Conservation (phyloP, 1,284 basidiomycete genomes). For the Rhodofomes roseus region DNA sequence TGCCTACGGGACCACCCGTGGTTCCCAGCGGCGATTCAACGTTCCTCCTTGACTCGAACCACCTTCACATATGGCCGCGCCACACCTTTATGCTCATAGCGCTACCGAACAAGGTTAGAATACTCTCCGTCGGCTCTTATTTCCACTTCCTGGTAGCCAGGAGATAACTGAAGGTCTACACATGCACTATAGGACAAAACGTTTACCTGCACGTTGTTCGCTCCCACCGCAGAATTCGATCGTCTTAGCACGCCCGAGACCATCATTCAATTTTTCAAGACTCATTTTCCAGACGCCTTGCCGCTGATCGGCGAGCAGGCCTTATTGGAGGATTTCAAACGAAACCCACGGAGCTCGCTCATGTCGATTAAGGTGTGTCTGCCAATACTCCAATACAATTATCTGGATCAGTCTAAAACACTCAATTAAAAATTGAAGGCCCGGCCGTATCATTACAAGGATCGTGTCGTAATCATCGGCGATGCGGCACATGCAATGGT, state of each 20-base stretch:
- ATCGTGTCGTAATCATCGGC: constrained; percentile 85
- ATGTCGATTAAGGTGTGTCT: constrained; percentile 84
- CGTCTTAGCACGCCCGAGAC: constrained; percentile 55
- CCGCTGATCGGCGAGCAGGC: constrained; percentile 77
- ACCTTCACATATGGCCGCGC: constrained; percentile 98
- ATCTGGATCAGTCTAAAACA: constrained; percentile 6
- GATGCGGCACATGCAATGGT: constrained; percentile 98
- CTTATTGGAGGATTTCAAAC: constrained; percentile 73
- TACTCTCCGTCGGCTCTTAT: constrained; percentile 18
- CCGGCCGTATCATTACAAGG: constrained; percentile 87
- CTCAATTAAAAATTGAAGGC: constrained; percentile 41
- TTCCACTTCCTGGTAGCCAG: constrained; percentile 19
- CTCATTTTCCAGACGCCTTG: constrained; percentile 86
- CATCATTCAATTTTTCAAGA: constrained; percentile 76
- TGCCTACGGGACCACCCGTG: constrained; percentile 68
- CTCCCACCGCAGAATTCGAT: constrained; percentile 79
- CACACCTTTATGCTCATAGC: constrained; percentile 99
- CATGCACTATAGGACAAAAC: constrained; percentile 65
- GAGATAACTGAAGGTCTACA: constrained; percentile 19
- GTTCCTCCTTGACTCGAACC: constrained; percentile 89
- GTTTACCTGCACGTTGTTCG: constrained; percentile 92
- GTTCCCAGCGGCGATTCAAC: constrained; percentile 55
- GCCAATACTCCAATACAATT: constrained; percentile 2
- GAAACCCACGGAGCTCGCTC: constrained; percentile 85
- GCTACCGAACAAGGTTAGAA: constrained; percentile 85